Base-by-base conservation (phyloP, 192 early-diverging fungal genomes). In the Nowakowskiella sp. region DNA sequence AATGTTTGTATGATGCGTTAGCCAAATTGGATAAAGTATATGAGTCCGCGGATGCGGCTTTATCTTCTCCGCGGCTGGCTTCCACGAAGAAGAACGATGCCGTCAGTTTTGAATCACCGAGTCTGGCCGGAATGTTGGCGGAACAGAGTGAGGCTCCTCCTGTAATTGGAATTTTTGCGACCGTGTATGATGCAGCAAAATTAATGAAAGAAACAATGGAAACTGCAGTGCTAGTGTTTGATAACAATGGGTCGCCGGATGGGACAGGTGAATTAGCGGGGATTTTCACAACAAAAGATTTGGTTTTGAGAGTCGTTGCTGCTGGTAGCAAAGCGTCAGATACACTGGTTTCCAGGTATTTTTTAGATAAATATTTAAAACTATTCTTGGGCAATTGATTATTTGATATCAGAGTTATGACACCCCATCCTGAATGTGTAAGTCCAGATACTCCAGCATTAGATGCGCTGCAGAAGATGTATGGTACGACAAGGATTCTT, bases 221-320 rank as follows among this genome's bases (percentile, higher is more conserved):
- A 45, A 77, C 74, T 6, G 74, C 65, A 16, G 70, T 73, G 4
- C 43, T 77, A 4, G 74, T 77, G 2, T 39, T 39, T 19, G 19
- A 39, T 19, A 39, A 13, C 13, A 52, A 42, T 1, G 57, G 60
- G 30, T 42, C 60, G 16, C 29, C 45, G 9, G 67, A 62, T 10
- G 50, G 29, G 13, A 68, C 66, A 25, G 72, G 61, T n/a, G 26
- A 47, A 27, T 55, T 77, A 25, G 60, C 46, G 26, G 74, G 74
- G n/a, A 77, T 77, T 27, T 67, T 73, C 43, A 77, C 74, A 2
- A 77, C 70, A 2, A 77, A 77, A 47, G 74, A 73, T 42, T 64
- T 77, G 36, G 74, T 77, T 9, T 33, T 67, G 22, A 44, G 70
- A 16, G 70, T 72, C 23, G 33, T 77, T 23, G 74, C 70, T 23